A percentile compares a stretch with the other conserved stretches of the same genome.
Conservation (phyloP, 129 eudicot species). For the Arctium lappa region DNA sequence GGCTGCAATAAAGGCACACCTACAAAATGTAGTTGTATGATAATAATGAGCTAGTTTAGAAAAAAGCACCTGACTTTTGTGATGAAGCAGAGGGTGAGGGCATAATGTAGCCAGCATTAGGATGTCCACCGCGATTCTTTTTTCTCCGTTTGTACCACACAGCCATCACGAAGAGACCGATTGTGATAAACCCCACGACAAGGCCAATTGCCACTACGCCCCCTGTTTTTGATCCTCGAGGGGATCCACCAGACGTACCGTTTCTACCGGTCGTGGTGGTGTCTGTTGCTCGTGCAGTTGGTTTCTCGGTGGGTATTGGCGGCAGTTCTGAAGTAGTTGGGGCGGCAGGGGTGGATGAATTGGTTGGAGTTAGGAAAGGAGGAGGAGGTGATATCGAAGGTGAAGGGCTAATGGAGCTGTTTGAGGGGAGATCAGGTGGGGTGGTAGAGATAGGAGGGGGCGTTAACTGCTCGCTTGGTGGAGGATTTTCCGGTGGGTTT, state of each 20-base stretch:
- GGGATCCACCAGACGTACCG: constrained; percentile 16
- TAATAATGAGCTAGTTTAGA: constrained; percentile 3
- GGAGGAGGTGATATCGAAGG: constrained; percentile 50
- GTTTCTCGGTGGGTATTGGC: constrained; percentile 53
- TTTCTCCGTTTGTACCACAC: constrained; percentile 56
- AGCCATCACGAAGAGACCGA: constrained; percentile 56
- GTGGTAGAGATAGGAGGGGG: constrained; percentile 35
- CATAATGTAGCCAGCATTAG: constrained; percentile 39
- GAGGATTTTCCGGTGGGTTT: constrained; percentile 32
- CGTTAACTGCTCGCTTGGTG: constrained; percentile 15
- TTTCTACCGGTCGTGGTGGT: constrained; percentile 34
- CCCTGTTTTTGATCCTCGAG: constrained; percentile 36
- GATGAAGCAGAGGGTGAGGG: constrained; percentile 89
- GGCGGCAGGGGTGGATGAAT: constrained; percentile 25
- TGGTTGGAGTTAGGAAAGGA: constrained; percentile 26
- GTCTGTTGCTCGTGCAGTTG: constrained; percentile 53
- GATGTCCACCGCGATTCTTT: constrained; percentile 47
- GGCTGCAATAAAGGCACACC: constrained; percentile 16
- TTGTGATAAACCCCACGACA: constrained; percentile 53
- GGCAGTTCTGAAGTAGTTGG: constrained; percentile 36
- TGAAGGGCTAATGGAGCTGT: constrained; percentile 38
- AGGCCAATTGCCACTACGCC: constrained; percentile 53
- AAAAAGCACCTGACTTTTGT: constrained; percentile 71
- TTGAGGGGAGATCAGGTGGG: constrained; percentile 33
- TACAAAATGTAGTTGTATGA: constrained; percentile 9